Base-by-base conservation (phyloP, 2,329 filamentous ascomycete species). In the Domatiomyces globalis region DNA sequence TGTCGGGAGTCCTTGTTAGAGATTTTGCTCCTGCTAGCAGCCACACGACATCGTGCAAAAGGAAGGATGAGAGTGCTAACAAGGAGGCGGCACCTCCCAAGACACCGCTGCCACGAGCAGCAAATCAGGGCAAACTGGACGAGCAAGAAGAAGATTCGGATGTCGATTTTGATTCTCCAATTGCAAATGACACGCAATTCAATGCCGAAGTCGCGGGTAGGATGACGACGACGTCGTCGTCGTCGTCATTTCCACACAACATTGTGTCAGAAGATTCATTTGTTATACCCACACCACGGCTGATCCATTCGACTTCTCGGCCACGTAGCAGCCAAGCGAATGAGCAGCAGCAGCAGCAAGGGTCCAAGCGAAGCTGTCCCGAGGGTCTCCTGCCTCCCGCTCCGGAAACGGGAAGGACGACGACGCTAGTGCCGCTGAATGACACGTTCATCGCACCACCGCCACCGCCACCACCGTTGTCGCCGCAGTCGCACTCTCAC, bases 161-260 rank as follows among this genome's bases (percentile, higher is more conserved):
- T 15, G 9, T 39, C 6, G 56, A 55, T 27, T 53, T 60, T 45
- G 56, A 56, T 6, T 57, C 58, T 9, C 58, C 56, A 20, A 53
- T 60, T 33, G 48, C 48, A 10, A 60, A 60, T 36, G 58, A 60
- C 48, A 60, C 56, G 20, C 58, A 58, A 29, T 60, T 56, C 51
- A 57, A 57, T 47, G 42, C 49, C 18, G 45, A 52, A 6, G 42
- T 60, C n/a, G 29, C 50, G 25, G 36, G 56, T 22, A 54, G 56
- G 18, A 36, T 15, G 12, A 15, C 12, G 12, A 39, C 33, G 4
- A 2, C 33, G 10, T 15, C 33, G 12, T 15, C 56, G 2, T 57
- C 52, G 19, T 60, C 55, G 27, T 54, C 56, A 3, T 33, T 45
- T 19, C 45, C 48, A 44, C 18, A 48, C 19, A 46, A 45, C 20